Conservation (phyloP, 2,329 filamentous ascomycete genomes). For the Talaromyces sp. region DNA sequence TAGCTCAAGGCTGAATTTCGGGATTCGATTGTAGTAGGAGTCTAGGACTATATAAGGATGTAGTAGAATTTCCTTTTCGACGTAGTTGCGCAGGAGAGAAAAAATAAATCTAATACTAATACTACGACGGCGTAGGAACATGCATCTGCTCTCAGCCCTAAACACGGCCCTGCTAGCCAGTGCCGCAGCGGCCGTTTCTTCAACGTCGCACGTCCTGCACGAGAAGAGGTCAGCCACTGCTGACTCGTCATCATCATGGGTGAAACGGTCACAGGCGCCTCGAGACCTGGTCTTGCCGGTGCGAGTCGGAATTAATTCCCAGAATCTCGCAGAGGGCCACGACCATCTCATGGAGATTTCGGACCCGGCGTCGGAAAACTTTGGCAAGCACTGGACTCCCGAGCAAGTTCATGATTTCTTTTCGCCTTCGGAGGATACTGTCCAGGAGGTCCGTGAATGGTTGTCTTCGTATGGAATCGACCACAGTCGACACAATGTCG, state of each 20-base stretch:
- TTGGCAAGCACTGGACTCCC: not conserved
- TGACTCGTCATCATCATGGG: not conserved
- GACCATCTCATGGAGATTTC: slow-evolving; percentile 4
- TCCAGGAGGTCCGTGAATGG: not conserved
- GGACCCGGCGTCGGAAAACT: not conserved
- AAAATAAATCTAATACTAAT: not conserved
- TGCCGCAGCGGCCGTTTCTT: not conserved
- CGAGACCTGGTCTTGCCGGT: not conserved
- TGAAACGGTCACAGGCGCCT: not conserved
- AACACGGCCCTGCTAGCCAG: not conserved
- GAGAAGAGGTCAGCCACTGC: not conserved
- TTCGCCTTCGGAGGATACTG: not conserved
- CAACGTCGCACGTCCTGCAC: not conserved
- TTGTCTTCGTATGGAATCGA: not conserved
- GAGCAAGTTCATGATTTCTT: not conserved
- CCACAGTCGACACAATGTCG: not conserved
- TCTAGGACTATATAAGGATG: not conserved
- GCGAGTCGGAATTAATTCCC: not conserved
- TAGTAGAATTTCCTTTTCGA: not conserved
- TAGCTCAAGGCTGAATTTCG: not conserved
- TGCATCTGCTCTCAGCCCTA: not conserved
- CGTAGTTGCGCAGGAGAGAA: not conserved
- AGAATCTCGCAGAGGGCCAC: not conserved
- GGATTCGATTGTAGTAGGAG: not conserved
- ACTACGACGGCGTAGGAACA: not conserved